These are phyloP conservation scores for Amborella trichopoda DNA, from an alignment of 164 flowering plant species.

Conservation along the genomic window DNA sequence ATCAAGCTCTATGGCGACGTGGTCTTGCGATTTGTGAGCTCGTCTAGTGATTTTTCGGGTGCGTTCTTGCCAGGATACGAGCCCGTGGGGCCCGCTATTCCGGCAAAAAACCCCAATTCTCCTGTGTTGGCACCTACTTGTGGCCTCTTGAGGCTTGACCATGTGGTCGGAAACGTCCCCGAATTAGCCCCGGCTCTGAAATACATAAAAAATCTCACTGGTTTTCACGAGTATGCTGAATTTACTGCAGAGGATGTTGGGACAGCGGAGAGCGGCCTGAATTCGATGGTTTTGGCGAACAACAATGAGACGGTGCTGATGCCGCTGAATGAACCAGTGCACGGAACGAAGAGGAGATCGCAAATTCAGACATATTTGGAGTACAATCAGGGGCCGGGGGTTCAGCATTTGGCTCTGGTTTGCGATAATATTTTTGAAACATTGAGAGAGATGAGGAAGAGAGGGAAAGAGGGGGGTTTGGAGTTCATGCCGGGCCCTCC, in stretches of 20 bases:
- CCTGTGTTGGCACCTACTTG: slow-evolving; percentile 39
- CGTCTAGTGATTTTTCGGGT: slow-evolving; percentile 1
- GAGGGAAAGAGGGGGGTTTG: slow-evolving; percentile 67
- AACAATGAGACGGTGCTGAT: slow-evolving; percentile 68
- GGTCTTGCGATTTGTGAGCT: slow-evolving; percentile 49
- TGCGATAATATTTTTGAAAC: slow-evolving; percentile 65
- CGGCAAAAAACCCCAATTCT: slow-evolving; percentile 8
- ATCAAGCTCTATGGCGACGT: slow-evolving; percentile 68
- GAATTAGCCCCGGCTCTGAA: slow-evolving; percentile 40
- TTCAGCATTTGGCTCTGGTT: slow-evolving; percentile 76
- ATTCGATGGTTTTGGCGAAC: slow-evolving; percentile 64
- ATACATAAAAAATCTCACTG: slow-evolving; percentile 55
- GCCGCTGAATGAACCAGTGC: slow-evolving; percentile 85
- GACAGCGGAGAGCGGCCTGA: slow-evolving; percentile 78
- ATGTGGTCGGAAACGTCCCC: slow-evolving; percentile 77
- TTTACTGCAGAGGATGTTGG: slow-evolving; percentile 88
- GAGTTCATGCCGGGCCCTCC: slow-evolving; percentile 96
- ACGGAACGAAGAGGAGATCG: slow-evolving; percentile 80
- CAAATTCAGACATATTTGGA: slow-evolving; percentile 89
- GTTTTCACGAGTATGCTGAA: slow-evolving; percentile 87
- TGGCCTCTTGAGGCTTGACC: slow-evolving; percentile 68
- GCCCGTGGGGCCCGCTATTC: slow-evolving; percentile 7
- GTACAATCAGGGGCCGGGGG: slow-evolving; percentile 81
- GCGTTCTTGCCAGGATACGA: slow-evolving; percentile 60
- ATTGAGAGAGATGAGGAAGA: slow-evolving; percentile 69